Conservation (phyloP, 1,284 basidiomycete genomes). For the Gastroboletus turbinatus region DNA sequence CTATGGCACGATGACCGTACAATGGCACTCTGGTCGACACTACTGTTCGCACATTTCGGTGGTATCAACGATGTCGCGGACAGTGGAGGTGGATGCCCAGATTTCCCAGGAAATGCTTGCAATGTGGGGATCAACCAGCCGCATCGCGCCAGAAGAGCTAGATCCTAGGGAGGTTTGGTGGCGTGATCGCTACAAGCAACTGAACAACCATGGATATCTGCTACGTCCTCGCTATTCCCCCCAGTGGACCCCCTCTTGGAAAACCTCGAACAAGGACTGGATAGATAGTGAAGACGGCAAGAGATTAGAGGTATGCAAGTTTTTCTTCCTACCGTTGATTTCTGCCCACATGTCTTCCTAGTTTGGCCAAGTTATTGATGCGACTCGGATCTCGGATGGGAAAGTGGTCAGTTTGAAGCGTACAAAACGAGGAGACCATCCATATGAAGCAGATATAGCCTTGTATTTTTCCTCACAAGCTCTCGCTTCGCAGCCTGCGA, state of each 20-base stretch:
- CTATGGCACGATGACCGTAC: too few relatives aligned
- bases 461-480: constrained; percentile 20
- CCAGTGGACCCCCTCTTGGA: constrained; percentile 40
- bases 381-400: constrained; percentile 32
- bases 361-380: constrained; percentile 31
- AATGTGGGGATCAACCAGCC: constrained; percentile 4
- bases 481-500: constrained; percentile 21
- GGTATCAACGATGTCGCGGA: constrained; percentile 1
- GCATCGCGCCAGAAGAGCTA: constrained; percentile 6
- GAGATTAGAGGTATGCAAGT: background rate
- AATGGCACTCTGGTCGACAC: background rate
- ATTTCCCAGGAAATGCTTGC: background rate
- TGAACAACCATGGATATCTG: constrained; percentile 34
- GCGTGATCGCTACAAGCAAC: constrained; percentile 20
- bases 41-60: background rate
- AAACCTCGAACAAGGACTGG: constrained; percentile 8
- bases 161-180: constrained; percentile 16
- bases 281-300: constrained; percentile 1
- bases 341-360: background rate
- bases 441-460: constrained; percentile 31
- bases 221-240: constrained; percentile 39
- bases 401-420: constrained; percentile 7
- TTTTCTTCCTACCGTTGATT: background rate
- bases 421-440: constrained; percentile 1
- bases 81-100: background rate